Percentiles rank a stretch among this genome's conserved stretches.
Conservation (phyloP, 176 grass and related monocot genomes). For the Oryza punctata region DNA sequence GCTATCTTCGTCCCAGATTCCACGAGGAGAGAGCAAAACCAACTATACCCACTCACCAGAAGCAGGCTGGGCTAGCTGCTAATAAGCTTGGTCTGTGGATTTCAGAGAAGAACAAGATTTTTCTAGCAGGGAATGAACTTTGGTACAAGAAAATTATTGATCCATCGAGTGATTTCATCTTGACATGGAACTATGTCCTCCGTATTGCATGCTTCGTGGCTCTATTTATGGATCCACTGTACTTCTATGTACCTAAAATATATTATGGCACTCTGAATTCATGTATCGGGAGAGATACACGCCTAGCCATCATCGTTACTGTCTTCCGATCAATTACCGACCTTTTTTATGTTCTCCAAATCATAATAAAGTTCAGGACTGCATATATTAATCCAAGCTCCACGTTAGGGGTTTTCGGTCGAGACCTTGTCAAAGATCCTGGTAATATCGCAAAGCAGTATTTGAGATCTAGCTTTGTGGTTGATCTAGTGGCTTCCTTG, state of each 20-base stretch:
- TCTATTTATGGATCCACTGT: conserved; percentile 86
- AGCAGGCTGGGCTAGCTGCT: conserved; percentile 28
- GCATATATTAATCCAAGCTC: conserved; percentile 82
- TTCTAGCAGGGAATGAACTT: conserved; percentile 49
- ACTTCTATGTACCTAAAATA: conserved; percentile 84
- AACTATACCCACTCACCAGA: conserved; percentile 59
- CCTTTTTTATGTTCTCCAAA: conserved; percentile 76
- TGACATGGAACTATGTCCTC: conserved; percentile 78
- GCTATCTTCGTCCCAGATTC: conserved; percentile 47
- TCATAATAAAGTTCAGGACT: conserved; percentile 83
- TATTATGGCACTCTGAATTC: not conserved
- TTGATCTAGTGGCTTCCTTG: conserved; percentile 82
- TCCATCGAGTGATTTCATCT: conserved; percentile 67
- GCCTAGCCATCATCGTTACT: conserved; percentile 63
- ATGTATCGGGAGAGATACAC: conserved; percentile 60
- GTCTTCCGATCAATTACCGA: conserved; percentile 71
- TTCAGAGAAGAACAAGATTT: conserved; percentile 47
- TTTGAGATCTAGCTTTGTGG: conserved; percentile 65
- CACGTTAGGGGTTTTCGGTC: conserved; percentile 70
- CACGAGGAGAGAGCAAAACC: conserved; percentile 76
- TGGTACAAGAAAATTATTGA: conserved; percentile 67
- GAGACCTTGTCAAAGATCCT: conserved; percentile 74
- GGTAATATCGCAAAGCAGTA: conserved; percentile 73
- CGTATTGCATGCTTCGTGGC: conserved; percentile 68
- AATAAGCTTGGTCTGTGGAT: conserved; percentile 41